phyloP scores from a whole-genome alignment of 2,329 filamentous ascomycete genomes.

The Alternaria angustiovoidea region DNA sequence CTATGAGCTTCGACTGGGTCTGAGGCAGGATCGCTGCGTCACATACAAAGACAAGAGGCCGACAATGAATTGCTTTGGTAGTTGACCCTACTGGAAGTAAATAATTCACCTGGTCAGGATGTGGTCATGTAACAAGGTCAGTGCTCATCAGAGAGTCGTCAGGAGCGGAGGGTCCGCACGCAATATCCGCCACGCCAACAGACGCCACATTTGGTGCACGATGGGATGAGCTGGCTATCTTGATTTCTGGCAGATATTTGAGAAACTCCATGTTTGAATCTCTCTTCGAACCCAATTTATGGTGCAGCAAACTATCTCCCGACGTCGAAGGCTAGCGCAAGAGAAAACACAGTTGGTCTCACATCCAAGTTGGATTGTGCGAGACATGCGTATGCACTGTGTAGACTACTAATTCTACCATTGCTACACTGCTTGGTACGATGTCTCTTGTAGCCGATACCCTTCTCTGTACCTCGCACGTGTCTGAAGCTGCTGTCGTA shows the following conservation, averaged over 20 bases:
- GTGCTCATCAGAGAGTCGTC: background rate
- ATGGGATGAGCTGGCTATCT: background rate
- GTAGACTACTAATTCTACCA: no score
- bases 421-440: background rate
- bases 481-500: background rate
- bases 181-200: background rate
- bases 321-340: background rate
- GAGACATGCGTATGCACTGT: background rate
- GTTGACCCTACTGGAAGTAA: background rate
- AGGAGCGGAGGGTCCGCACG: background rate
- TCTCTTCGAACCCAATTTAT: background rate
- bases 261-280: background rate
- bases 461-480: background rate
- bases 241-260: background rate
- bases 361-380: background rate
- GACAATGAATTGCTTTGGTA: background rate
- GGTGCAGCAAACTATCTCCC: background rate
- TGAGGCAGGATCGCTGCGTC: background rate
- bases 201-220: background rate
- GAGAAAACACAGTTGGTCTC: background rate
- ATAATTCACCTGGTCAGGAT: background rate
- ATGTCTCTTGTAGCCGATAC: background rate
- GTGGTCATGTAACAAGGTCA: background rate
- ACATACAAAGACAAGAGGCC: background rate
- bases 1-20: background rate